These are phyloP conservation scores for Jaapia argillacea DNA, from an alignment of 768 basidiomycete genomes.

Conservation along the genomic window DNA sequence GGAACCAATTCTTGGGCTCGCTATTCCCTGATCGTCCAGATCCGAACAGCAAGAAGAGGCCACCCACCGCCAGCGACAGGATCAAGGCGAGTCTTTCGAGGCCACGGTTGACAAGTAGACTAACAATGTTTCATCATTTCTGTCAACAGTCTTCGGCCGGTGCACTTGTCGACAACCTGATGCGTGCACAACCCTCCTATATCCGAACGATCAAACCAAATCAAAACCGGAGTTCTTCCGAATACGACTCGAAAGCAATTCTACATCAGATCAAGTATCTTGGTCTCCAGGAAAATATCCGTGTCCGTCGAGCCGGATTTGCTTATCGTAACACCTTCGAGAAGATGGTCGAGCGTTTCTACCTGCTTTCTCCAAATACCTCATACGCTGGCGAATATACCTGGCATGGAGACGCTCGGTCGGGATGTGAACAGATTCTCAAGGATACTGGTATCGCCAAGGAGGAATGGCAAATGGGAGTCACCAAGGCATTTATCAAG, in stretches of 20 bases:
- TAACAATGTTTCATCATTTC: background rate
- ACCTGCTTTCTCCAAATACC: conserved; percentile 86
- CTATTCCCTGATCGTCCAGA: conserved; percentile 94
- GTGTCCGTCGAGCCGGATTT: conserved; percentile 94
- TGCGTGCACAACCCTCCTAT: conserved; percentile 95
- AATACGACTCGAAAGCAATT: conserved; percentile 92
- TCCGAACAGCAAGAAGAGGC: conserved; percentile 94
- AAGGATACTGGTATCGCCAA: conserved; percentile 91
- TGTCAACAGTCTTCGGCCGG: conserved; percentile 70
- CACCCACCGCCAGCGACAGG: conserved; percentile 95
- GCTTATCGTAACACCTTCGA: conserved; percentile 98
- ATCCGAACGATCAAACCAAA: conserved; percentile 99
- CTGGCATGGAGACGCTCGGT: conserved; percentile 85
- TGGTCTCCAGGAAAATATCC: conserved; percentile 96
- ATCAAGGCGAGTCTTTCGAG: conserved; percentile 87
- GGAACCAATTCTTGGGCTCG: conserved; percentile 77
- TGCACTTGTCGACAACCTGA: conserved; percentile 93
- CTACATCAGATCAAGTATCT: conserved; percentile 99
- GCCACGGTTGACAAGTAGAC: background rate
- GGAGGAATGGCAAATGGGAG: conserved; percentile 99
- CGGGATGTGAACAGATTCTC: conserved; percentile 88
- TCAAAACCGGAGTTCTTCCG: conserved; percentile 84
- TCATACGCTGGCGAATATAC: conserved; percentile 99
- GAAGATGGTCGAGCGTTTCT: conserved; percentile 98
- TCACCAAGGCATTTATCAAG: conserved; percentile 98